These are phyloP conservation scores for Colletotrichum eremochloae DNA, from an alignment of 2,329 filamentous ascomycete species.

Conservation along the genomic window DNA sequence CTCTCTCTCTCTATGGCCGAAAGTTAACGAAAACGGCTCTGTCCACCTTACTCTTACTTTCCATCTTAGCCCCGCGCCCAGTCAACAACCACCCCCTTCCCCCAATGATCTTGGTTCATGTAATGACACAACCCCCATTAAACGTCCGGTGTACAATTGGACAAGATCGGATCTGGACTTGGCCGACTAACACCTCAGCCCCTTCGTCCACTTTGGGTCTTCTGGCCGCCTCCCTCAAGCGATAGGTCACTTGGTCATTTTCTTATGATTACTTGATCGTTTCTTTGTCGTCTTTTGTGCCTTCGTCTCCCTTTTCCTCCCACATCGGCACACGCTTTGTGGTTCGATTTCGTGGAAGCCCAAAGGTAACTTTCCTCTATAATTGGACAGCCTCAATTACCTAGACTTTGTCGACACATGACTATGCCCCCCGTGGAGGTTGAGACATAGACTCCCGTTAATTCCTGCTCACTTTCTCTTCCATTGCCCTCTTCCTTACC, in stretches of 20 bases:
- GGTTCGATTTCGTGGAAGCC: slow-evolving; percentile 18
- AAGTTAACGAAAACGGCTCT: slow-evolving; percentile 26
- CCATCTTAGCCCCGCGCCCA: slow-evolving; percentile 12
- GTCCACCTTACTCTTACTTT: background rate
- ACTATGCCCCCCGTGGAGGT: no score
- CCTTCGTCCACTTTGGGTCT: background rate
- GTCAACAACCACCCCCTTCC: background rate
- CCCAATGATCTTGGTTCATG: background rate
- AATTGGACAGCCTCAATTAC: slow-evolving; percentile 21
- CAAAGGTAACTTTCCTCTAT: slow-evolving; percentile 6
- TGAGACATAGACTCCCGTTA: background rate
- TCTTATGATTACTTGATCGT: background rate
- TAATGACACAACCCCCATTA: slow-evolving; percentile 16
- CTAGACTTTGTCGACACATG: no score
- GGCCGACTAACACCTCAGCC: slow-evolving; percentile 14
- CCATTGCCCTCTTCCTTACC: background rate
- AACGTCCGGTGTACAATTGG: background rate
- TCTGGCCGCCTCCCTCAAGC: background rate
- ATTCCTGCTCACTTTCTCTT: slow-evolving; percentile 3
- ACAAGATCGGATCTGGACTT: slow-evolving; percentile 14
- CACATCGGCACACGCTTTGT: slow-evolving; percentile 14
- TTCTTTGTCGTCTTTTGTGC: slow-evolving; percentile 16
- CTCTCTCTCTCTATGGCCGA: background rate
- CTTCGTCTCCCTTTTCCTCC: background rate
- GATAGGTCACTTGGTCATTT: slow-evolving; percentile 18